Evolutionary conservation across 169 alveolate genomes (phyloP), one percentile per base, ranked within the genome.

Genomic region (Plasmodium fragile): DNA sequence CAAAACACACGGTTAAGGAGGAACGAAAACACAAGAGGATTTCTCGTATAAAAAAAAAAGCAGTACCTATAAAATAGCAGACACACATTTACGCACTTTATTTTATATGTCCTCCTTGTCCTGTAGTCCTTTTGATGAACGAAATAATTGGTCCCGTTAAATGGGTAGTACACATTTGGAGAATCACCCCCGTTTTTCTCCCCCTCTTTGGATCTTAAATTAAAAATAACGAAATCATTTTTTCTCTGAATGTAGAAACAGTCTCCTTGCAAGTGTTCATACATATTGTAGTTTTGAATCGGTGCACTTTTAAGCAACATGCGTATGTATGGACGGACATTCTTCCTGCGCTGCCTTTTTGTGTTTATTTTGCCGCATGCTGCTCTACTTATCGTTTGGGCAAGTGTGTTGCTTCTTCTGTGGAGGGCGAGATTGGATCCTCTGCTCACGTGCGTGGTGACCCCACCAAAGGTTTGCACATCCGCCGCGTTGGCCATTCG

Each of bases 51-150:
- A 89, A 89, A 89, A 45, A 89, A 89, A 89, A 78, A 89, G n/a
- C 94, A 89, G 25, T 79, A 79, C 82, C 94, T 78, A 41, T 89
- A 72, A 78, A 89, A 89, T 45, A 89, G 55, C 45, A 89, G n/a
- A 39, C 94, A 89, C 43, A 89, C 13, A n/a, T 78, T 89, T 10
- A 89, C 72, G 71, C 53, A 89, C 41, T 79, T 59, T 65, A 89
- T 89, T 79, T 89, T 89, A 65, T 78, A 89, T n/a, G 65, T 34
- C 82, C 82, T 89, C 81, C 70, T 89, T 89, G 71, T 41, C n/a
- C 0, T 78, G 70, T 89, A 89, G 16, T 32, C 43, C 65, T 79
- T 79, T 22, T 89, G 91, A 32, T 78, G 81, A 79, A 89, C 94
- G 28, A 22, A 41, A 89, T 89, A 89, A 78, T 59, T 89, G 13